Base-by-base conservation (phyloP, 2,329 filamentous ascomycete genomes). In the Allantophomopsis lycopodina region DNA sequence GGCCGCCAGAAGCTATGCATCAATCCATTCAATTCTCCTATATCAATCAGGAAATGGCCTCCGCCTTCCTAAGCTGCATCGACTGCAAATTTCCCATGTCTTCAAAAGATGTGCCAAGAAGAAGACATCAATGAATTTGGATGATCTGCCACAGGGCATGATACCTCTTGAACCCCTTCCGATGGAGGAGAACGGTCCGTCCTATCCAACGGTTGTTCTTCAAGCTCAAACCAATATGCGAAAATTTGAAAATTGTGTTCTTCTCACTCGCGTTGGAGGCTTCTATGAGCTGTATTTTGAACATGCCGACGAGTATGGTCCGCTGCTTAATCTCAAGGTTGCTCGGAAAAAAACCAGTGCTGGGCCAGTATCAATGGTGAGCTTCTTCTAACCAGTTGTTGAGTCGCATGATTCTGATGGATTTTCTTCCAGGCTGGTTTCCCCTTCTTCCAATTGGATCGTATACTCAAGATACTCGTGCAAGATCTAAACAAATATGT, bases 231-330 rank as follows among this genome's bases (percentile, higher is more conserved):
- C 79, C 48, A 93, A 94, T 61, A 94, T 96, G 80, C 71, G 77
- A 49, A 87, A 82, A 52, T 95, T 94, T 61, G 75, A 79, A 52
- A 86, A 93, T 51, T 96, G 89, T 60, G 83, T 98, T 32, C 60
- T 98, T 7, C 64, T 98, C 43, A 98, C 91, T 4, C 76, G 89
- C 41, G 87, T 98, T 20, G 91, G 91, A 41, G 81, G 88, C 44
- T 98, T 98, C 61, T 98, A 96, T 60, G 91, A 98, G 72, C 66
- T 98, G 42, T 98, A 98, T 62, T 93, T 96, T 58, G 83, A 94
- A 51, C 88, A 98, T 57, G 91, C 93, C 10, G 83, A 94, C 42
- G 79, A 94, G 54, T 83, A 82, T 57, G 89, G 83, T 2, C 83
- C 87, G 1, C 65, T 94, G 35, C 68, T 98, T 46, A 91, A 87